Evolutionary conservation across 257 asterid genomes (phyloP), one percentile per base, ranked within the genome.

Genomic region (Solanum clarkiae): DNA sequence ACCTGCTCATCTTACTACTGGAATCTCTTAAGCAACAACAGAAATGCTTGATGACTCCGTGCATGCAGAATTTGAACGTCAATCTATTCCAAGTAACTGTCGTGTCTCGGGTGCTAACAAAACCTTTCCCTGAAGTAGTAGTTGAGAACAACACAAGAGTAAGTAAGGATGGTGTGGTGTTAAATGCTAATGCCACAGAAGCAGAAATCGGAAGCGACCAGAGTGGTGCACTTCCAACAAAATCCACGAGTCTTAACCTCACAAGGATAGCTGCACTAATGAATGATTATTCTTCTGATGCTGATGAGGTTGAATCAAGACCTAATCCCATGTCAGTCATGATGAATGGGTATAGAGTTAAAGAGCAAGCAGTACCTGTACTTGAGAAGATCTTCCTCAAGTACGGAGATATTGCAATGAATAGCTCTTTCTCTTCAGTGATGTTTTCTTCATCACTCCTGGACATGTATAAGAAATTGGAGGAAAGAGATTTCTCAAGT

Each of bases 401-500:
- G 36, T 13, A 87, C 49, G 84, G 87, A 14, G 87, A 81, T 54
- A 87, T 87, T 85, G 86, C 86, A 9, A 51, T 42, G 16, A 44
- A 84, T 75, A 49, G 80, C 83, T 55, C 54, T 53, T 26, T 75
- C 62, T 47, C 81, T 49, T 49, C 81, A 8, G 44, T 49, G 60
- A 75, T 5, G 45, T 12, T 75, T 54, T 75, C 60, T 14, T 75
- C 81, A 75, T 75, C 81, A 8, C 81, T 75, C 44, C 36, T 49
- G 81, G 81, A 49, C 44, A 49, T 75, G 44, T 75, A 16, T 15
- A 75, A 14, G 60, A 75, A 75, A 14, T 75, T 75, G 81, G 60
- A 75, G 42, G 81, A n/a, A 75, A 75, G 42, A 75, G 22, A 80
- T 65, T 51, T 85, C 26, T 5, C 6, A 36, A 36, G 59, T 16